These are phyloP conservation scores for Colletotrichum sp. DNA, from an alignment of 2,329 filamentous ascomycete species.

Conservation along the genomic window DNA sequence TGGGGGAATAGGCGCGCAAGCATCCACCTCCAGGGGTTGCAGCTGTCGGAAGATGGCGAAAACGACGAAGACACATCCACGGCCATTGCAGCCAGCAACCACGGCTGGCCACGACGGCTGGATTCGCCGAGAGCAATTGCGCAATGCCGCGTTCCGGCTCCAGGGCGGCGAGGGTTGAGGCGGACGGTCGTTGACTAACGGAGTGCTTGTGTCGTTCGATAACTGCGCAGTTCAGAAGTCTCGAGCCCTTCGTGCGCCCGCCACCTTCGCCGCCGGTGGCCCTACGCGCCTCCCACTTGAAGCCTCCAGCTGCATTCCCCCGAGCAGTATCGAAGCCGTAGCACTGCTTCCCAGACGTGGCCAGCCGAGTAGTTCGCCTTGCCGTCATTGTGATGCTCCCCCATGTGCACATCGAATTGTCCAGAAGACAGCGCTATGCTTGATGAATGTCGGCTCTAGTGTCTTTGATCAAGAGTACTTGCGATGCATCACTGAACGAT, in stretches of 20 bases:
- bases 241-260: too few relatives aligned
- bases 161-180: neutral
- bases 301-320: neutral
- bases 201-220: neutral
- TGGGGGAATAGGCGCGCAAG: neutral
- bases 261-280: too few relatives aligned
- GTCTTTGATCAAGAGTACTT: neutral
- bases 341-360: neutral
- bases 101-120: neutral
- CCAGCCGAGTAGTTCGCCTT: neutral
- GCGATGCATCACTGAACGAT: neutral
- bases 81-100: neutral
- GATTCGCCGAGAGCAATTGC: neutral
- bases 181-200: neutral
- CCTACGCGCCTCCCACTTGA: too few relatives aligned
- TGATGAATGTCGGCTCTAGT: neutral
- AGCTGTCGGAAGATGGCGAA: neutral
- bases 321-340: neutral
- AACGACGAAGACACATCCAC: neutral
- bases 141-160: neutral
- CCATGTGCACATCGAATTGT: neutral
- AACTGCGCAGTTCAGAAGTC: neutral
- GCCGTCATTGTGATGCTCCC: neutral
- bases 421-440: neutral
- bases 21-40: neutral